A percentile compares a stretch with the other conserved stretches of the same genome.
Conservation (phyloP, 176 grass and related monocot species). For the Ananas comosus region DNA sequence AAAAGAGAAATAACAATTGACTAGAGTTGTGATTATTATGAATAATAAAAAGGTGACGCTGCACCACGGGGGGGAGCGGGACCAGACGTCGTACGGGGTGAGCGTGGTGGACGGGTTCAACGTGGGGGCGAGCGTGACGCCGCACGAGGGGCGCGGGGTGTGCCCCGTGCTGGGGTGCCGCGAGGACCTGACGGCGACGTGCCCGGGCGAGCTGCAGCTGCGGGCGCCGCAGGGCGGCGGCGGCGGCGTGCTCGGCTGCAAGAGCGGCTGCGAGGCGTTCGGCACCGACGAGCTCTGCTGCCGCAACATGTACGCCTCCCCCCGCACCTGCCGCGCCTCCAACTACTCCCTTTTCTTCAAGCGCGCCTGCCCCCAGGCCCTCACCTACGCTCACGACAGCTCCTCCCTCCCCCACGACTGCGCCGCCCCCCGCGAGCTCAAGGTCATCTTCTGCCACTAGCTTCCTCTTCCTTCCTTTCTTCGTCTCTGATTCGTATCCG, state of each 20-base stretch:
- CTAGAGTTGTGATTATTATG: no score
- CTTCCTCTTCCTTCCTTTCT: no score
- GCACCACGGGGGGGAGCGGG: conserved; percentile 43
- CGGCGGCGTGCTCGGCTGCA: conserved; percentile 48
- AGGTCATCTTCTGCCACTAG: conserved; percentile 99
- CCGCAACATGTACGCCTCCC: conserved; percentile 77
- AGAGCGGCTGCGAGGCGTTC: conserved; percentile 77
- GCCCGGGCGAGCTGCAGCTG: conserved; percentile 72
- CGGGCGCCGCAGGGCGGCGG: conserved; percentile 17
- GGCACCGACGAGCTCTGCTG: conserved; percentile 86
- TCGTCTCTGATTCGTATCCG: no score
- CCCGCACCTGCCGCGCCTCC: conserved; percentile 55
- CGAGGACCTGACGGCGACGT: conserved; percentile 44
- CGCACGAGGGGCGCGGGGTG: conserved; percentile 73
- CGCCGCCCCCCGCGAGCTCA: conserved; percentile 79
- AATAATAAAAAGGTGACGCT: conserved; percentile 44
- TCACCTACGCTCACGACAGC: conserved; percentile 89
- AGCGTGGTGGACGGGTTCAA: conserved; percentile 98
- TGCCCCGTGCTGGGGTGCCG: conserved; percentile 81
- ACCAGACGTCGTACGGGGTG: conserved; percentile 77
- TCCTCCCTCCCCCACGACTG: conserved; percentile 70
- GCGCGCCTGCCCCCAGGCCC: conserved; percentile 73
- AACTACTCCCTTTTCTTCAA: conserved; percentile 94
- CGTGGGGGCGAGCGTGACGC: conserved; percentile 62
- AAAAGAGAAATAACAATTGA: no score